These are phyloP conservation scores for Suillus plorans DNA, from an alignment of 768 basidiomycete species.

Conservation along the genomic window DNA sequence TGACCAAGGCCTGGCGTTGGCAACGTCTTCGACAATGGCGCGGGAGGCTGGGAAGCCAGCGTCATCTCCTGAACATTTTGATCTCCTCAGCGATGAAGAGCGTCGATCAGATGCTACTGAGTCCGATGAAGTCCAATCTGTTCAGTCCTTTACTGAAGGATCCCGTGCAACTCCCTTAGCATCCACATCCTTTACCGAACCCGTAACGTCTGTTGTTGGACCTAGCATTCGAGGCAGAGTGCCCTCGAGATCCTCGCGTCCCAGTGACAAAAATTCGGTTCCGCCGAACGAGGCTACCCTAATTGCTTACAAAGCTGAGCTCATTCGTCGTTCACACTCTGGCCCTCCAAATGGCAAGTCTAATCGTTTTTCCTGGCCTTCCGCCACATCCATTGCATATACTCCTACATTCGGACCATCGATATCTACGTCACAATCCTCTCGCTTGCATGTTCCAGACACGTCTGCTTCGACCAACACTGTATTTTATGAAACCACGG, in stretches of 20 bases:
- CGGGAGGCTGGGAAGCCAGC: constrained; percentile 52
- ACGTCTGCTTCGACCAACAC: constrained; percentile 36
- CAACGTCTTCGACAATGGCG: constrained; percentile 61
- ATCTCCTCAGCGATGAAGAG: constrained; percentile 68
- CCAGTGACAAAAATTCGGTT: constrained; percentile 6
- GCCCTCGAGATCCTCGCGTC: constrained; percentile 15
- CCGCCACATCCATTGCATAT: constrained; percentile 37
- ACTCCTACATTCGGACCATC: constrained; percentile 51
- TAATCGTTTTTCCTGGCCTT: constrained; percentile 41
- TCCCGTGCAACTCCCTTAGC: constrained; percentile 27
- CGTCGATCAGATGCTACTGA: constrained; percentile 56
- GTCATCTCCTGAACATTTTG: constrained; percentile 59
- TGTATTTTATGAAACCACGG: constrained; percentile 68
- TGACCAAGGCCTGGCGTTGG: constrained; percentile 63
- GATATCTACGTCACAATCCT: constrained; percentile 32
- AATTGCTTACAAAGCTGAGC: constrained; percentile 37
- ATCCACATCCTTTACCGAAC: constrained; percentile 7
- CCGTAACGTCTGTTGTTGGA: constrained; percentile 7
- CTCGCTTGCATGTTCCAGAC: constrained; percentile 36
- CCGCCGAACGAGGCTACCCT: constrained; percentile 12
- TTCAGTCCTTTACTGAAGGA: constrained; percentile 62
- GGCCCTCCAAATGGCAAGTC: constrained; percentile 38
- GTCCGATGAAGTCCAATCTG: constrained; percentile 70
- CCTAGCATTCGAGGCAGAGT: constrained; percentile 27
- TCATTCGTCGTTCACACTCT: constrained; percentile 43